Conservation (phyloP, 2,329 filamentous ascomycete species). For the Didymella pomorum region DNA sequence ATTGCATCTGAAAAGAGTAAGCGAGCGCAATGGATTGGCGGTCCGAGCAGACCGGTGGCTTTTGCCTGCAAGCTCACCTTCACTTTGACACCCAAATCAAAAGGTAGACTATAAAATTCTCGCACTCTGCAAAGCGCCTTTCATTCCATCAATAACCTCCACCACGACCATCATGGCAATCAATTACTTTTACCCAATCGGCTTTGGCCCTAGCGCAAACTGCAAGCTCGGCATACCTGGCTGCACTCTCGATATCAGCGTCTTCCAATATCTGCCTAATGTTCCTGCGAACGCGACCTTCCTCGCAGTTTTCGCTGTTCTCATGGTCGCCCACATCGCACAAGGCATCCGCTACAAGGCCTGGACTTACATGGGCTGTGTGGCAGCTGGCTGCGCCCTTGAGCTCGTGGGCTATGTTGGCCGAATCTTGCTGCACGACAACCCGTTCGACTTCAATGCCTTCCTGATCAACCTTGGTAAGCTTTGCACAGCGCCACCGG, state of each 20-base stretch:
- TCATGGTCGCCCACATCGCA: slow-evolving; percentile 5
- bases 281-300: slow-evolving; percentile 11
- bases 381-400: slow-evolving; percentile 15
- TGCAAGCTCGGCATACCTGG: slow-evolving; percentile 19
- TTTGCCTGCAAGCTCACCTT: background rate
- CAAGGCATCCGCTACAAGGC: slow-evolving; percentile 17
- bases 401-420: slow-evolving; percentile 22
- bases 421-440: slow-evolving; percentile 18
- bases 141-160: background rate
- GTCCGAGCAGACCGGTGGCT: slow-evolving; percentile 5
- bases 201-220: slow-evolving; percentile 15
- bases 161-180: background rate
- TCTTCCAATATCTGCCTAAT: slow-evolving; percentile 20
- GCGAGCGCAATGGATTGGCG: background rate
- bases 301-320: slow-evolving; percentile 14
- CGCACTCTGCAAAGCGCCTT: background rate
- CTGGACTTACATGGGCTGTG: slow-evolving; percentile 8
- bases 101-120: background rate
- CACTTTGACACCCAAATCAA: background rate
- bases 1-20: background rate
- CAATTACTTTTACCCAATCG: background rate
- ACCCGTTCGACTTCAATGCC: slow-evolving; percentile 26
- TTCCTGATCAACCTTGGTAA: slow-evolving; percentile 21
- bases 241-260: slow-evolving; percentile 11
- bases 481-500: background rate